A percentile compares a stretch with the other conserved stretches of the same genome.
phyloP scores from a whole-genome alignment of 306 rosid genomes.

The Cucurbita argyrosperma region DNA sequence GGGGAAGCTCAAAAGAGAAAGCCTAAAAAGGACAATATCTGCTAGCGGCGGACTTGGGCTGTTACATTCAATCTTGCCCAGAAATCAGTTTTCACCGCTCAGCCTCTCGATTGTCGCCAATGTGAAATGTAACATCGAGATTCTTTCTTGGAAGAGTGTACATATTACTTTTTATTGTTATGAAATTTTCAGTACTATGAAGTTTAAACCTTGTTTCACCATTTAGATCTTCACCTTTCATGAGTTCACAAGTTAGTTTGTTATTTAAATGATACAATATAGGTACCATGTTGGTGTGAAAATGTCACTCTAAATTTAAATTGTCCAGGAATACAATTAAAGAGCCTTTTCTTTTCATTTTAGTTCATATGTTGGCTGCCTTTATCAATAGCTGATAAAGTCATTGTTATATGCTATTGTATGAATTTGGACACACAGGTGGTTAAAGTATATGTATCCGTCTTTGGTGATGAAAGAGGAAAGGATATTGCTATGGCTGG shows the following conservation, averaged over 20 bases:
- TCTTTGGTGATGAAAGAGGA: conserved; percentile 89
- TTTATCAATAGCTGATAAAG: neutral
- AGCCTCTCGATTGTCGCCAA: neutral
- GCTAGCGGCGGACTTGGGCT: too few species aligned
- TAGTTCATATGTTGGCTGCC: neutral
- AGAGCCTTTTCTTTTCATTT: neutral
- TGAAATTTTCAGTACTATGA: neutral
- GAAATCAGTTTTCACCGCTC: neutral
- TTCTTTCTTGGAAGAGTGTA: neutral
- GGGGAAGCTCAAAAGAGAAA: too few species aligned
- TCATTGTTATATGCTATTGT: neutral
- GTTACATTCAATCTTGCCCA: neutral
- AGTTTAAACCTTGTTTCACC: neutral
- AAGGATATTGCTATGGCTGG: conserved; percentile 85
- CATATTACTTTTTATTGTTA: neutral
- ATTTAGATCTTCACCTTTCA: neutral
- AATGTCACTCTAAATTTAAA: neutral
- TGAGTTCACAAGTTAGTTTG: neutral
- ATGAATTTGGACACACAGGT: conserved; percentile 24
- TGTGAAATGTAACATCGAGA: neutral
- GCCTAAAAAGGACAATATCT: too few species aligned
- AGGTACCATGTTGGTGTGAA: neutral
- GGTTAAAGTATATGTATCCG: conserved; percentile 81
- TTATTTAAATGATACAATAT: neutral
- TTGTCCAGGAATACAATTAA: neutral